Evolutionary conservation across 495 filamentous ascomycete genomes (phyloP), one percentile per base, ranked within the genome.

Genomic region (Penicillium chermesinum): DNA sequence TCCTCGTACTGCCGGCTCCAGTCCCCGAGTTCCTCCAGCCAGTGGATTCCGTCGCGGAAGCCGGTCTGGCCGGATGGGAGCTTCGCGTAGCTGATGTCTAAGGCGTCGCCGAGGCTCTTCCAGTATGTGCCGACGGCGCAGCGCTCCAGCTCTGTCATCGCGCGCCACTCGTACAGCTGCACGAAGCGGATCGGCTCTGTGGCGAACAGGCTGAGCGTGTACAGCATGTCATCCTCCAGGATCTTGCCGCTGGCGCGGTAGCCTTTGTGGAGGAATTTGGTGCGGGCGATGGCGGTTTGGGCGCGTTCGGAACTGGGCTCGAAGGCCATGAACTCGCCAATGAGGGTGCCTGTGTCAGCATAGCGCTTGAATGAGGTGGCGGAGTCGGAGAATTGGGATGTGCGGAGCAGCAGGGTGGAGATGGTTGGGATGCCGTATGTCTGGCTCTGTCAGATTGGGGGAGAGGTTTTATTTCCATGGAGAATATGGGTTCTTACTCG

Each of bases 391-490:
- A 86, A 71, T 35, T 86, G 75, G 3, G 72, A 73, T 9, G 82
- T 85, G 21, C 72, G 67, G 0, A 79, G 65, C 1, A 87, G 69
- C 0, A 85, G 63, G 10, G 64, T 72, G 10, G 77, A 79, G 17
- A 84, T 85, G 3, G 78, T 75, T 5, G 81, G 79, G n/a, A 86
- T 78, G 4, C 78, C 81, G 49, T 86, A 86, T 15, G 83, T 84
- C 75, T 81, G 46, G n/a, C 15, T 1, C 19, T n/a, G 32, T 58
- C 19, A 51, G 35, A 25, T 20, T 41, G 14, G 2, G n/a, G n/a
- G n/a, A n/a, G n/a, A n/a, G n/a, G n/a, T n/a, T n/a, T n/a, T n/a
- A n/a, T n/a, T n/a, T n/a, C n/a, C n/a, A 30, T 32, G 17, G 21
- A 12, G 10, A 19, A 7, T 16, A 14, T 30, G 13, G 1, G 16